A percentile compares a stretch with the other conserved stretches of the same genome.
phyloP scores from a whole-genome alignment of 306 rosid species.

The Prunus davidiana region DNA sequence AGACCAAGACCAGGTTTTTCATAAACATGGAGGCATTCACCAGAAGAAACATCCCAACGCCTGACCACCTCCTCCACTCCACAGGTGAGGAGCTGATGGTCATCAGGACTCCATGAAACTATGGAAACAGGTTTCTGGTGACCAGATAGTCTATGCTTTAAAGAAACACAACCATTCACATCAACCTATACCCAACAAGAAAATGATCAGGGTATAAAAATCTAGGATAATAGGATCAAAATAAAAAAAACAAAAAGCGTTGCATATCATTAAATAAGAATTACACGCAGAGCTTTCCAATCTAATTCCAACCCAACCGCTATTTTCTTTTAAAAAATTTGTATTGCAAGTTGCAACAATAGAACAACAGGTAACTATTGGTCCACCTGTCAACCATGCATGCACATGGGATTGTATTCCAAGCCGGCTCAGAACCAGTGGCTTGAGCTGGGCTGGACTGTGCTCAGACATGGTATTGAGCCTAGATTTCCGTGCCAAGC shows the following conservation, averaged over 20 bases:
- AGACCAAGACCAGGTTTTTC: constrained; percentile 69
- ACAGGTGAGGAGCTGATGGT: constrained; percentile 83
- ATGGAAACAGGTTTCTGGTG: constrained; percentile 78
- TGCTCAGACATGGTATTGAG: background rate
- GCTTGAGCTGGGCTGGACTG: background rate
- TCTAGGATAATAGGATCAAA: background rate
- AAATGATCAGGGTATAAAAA: background rate
- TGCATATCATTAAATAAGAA: background rate
- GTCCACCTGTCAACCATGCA: background rate
- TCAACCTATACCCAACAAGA: constrained; percentile 52
- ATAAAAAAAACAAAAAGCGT: background rate
- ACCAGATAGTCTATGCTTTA: constrained; percentile 79
- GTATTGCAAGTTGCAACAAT: background rate
- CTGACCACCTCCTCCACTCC: constrained; percentile 87
- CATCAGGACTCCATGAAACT: constrained; percentile 93
- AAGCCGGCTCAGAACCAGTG: background rate
- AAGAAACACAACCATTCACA: constrained; percentile 42
- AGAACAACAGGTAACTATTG: background rate
- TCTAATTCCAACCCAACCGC: background rate
- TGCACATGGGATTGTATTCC: background rate
- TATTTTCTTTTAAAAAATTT: background rate
- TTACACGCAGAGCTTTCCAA: background rate
- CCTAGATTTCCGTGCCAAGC: background rate
- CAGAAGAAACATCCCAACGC: constrained; percentile 91
- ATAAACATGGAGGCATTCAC: constrained; percentile 81